Evolutionary conservation across 225 moss, liverwort and hornwort species (phyloP), one percentile per base, ranked within the genome.

Genomic region (Sphagnum contortum): DNA sequence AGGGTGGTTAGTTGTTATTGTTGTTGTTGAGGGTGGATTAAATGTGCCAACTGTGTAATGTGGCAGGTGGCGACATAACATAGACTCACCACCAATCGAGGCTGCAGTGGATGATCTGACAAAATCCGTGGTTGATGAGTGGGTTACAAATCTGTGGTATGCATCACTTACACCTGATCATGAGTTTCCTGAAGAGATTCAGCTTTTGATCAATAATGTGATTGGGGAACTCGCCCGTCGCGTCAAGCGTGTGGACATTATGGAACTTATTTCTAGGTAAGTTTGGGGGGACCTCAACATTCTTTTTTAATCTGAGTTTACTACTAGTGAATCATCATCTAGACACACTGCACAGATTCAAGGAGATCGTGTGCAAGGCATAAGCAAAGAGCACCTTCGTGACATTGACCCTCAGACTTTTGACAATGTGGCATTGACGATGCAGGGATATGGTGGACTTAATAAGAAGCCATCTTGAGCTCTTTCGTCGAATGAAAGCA

Each of bases 141-240:
- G 85, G 85, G 87, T 96, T 12, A 90, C 87, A n/a, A 73, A 64
- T 66, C 83, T 96, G 50, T 96, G 96, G 96, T 96, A 88, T 67
- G 73, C 87, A 9, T 77, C 90, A 48, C 52, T 96, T 55, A 90
- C 90, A 12, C 66, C 88, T 29, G 92, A 96, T 57, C 87, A 83
- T 59, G 90, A 96, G 54, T 88, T 85, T 45, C 95, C 95, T 0
- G 92, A 90, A 45, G 92, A 96, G 75, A 88, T 96, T 10, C 72
- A 79, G 5, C 69, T 83, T 52, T 57, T 92, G 7, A 68, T 96
- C 47, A 90, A 96, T 67, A 74, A 78, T 52, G 80, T 90, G 67
- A 80, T 92, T 69, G 75, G 74, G 2, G 92, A 92, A 77, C 63
- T 96, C 4, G 81, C 83, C 2, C 80, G 81, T 57, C 88, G 95